Conservation (phyloP, 495 filamentous ascomycete species). For the Aspergillus coremiiformis region DNA sequence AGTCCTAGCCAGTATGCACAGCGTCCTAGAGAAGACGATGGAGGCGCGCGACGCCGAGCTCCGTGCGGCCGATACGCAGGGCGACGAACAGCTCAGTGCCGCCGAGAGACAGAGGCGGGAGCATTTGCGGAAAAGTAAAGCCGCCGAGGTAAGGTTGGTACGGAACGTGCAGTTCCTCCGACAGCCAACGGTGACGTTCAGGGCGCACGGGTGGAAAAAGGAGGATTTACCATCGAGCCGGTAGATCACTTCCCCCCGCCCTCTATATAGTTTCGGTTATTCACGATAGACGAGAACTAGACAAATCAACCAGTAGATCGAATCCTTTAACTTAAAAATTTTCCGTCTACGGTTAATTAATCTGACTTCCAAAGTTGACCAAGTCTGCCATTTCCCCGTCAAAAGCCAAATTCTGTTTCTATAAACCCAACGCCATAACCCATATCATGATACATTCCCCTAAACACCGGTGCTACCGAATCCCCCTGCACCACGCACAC, state of each 20-base stretch:
- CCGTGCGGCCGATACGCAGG: constrained; percentile 10
- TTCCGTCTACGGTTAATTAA: no score
- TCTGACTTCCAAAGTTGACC: not conserved
- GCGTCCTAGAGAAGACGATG: constrained; percentile 70
- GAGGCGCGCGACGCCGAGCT: constrained; percentile 55
- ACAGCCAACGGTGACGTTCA: constrained; percentile 45
- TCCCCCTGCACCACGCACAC: constrained; percentile 79
- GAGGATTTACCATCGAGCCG: constrained; percentile 23
- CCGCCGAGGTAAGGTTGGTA: constrained; percentile 73
- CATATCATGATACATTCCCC: not conserved
- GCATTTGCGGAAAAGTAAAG: constrained; percentile 62
- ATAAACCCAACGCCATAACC: constrained; percentile 1
- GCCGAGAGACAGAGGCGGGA: constrained; percentile 52
- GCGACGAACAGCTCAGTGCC: constrained; percentile 21
- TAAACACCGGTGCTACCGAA: constrained; percentile 81
- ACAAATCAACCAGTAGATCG: no score
- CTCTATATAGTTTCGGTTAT: not conserved
- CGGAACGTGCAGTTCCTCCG: constrained; percentile 60
- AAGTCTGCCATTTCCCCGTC: no score
- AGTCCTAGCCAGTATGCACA: constrained; percentile 90
- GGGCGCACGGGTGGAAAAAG: constrained; percentile 30
- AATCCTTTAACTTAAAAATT: no score
- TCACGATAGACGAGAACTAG: not conserved
- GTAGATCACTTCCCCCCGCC: not conserved
- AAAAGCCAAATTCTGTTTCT: no score